phyloP scores from a whole-genome alignment of 208 protist genomes.

The Trypanosoma rangeli region DNA sequence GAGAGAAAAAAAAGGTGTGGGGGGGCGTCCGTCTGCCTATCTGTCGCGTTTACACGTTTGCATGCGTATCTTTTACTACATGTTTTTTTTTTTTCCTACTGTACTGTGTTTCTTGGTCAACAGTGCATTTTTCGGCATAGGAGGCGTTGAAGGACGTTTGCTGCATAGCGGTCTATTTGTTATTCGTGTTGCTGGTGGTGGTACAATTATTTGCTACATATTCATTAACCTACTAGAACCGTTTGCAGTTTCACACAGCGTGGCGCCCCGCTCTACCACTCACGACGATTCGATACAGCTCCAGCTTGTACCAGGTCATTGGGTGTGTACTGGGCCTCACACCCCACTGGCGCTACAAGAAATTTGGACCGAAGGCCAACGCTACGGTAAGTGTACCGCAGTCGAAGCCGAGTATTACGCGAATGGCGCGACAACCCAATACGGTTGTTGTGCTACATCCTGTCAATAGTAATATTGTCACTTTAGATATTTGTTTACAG shows the following conservation, averaged over 20 bases:
- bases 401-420: constrained; percentile 2
- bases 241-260: not conserved
- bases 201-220: not conserved
- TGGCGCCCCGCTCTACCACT: not conserved
- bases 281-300: not conserved
- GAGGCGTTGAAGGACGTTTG: not conserved
- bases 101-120: not conserved
- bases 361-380: not conserved
- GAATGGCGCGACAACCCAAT: constrained; percentile 27
- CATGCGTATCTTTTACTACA: not conserved
- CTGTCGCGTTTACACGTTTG: not conserved
- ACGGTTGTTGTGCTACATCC: constrained; percentile 32
- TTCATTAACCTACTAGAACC: not conserved
- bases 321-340: not conserved
- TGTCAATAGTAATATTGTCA: constrained; percentile 28
- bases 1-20: not conserved
- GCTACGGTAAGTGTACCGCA: not conserved
- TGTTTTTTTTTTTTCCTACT: not conserved
- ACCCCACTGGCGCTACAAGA: not conserved
- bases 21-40: not conserved
- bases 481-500: constrained; percentile 35
- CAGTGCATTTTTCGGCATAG: not conserved
- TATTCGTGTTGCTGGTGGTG: not conserved
- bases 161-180: not conserved
- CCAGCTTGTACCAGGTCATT: not conserved